Percentiles rank a stretch among this genome's conserved stretches.
These are phyloP conservation scores for Microbotryomycetes sp. DNA, from an alignment of 1,284 basidiomycete species.

Conservation along the genomic window DNA sequence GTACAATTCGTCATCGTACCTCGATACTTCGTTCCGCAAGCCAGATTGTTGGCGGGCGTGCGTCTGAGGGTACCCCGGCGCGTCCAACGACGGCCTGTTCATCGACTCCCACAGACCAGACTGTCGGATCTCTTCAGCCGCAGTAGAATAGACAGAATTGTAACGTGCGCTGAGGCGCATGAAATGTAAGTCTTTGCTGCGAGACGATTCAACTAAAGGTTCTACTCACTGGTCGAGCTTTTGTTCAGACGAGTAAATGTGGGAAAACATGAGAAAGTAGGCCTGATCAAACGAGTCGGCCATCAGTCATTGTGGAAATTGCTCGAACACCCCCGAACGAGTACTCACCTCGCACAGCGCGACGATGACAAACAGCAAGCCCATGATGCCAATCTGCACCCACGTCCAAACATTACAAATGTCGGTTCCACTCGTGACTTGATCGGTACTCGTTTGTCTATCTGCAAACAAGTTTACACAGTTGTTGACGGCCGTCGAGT, in stretches of 20 bases:
- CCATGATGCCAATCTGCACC: slow-evolving; percentile 88
- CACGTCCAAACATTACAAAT: slow-evolving; percentile 81
- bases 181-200: no score
- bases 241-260: slow-evolving; percentile 65
- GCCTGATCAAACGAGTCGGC: slow-evolving; percentile 44
- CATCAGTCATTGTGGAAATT: neutral
- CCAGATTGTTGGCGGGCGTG: neutral
- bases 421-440: slow-evolving; percentile 50
- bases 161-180: slow-evolving; percentile 51
- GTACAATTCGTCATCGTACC: slow-evolving; percentile 1
- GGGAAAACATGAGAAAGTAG: slow-evolving; percentile 62
- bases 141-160: slow-evolving; percentile 56
- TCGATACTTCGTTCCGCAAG: slow-evolving; percentile 10
- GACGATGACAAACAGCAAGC: slow-evolving; percentile 68
- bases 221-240: slow-evolving; percentile 55
- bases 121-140: slow-evolving; percentile 47
- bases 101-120: slow-evolving; percentile 20
- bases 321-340: neutral
- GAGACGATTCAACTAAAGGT: no score
- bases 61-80: neutral
- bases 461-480: slow-evolving; percentile 60
- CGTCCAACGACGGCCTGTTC: neutral
- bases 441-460: slow-evolving; percentile 36
- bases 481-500: slow-evolving; percentile 57
- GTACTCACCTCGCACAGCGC: slow-evolving; percentile 60